Conservation (phyloP, 164 flowering plant genomes). For the Sedum album region DNA sequence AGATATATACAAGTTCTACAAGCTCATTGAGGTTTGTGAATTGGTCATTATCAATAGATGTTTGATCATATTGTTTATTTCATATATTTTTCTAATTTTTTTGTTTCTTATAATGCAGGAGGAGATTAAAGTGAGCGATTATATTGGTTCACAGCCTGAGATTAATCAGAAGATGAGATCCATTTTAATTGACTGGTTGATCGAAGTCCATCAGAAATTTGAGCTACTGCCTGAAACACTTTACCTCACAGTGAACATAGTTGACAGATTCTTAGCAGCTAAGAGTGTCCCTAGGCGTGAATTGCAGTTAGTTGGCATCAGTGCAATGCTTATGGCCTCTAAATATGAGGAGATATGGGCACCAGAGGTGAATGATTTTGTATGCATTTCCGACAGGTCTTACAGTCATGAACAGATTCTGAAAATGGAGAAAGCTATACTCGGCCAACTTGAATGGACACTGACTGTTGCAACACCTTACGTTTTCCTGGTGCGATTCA, state of each 20-base stretch:
- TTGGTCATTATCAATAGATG: neutral
- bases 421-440: conserved; percentile 50
- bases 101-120: conserved; percentile 24
- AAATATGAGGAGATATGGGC: conserved; percentile 98
- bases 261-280: conserved; percentile 63
- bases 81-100: neutral
- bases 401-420: conserved; percentile 39
- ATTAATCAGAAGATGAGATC: conserved; percentile 75
- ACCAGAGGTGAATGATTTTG: conserved; percentile 66
- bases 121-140: conserved; percentile 42
- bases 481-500: conserved; percentile 46
- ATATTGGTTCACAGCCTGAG: conserved; percentile 72
- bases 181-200: conserved; percentile 82
- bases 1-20: conserved; percentile 12
- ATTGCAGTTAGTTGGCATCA: conserved; percentile 67
- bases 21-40: conserved; percentile 8
- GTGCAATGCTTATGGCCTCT: conserved; percentile 79
- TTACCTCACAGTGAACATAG: conserved; percentile 69
- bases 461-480: conserved; percentile 60
- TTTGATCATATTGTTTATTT: neutral
- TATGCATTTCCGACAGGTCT: conserved; percentile 47
- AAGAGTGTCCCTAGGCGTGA: conserved; percentile 51
- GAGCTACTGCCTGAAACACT: conserved; percentile 78
- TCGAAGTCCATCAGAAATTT: conserved; percentile 76
- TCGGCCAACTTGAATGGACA: conserved; percentile 48